Evolutionary conservation across 169 alveolate species (phyloP).

Genomic region (Plasmodium gallinaceum): DNA sequence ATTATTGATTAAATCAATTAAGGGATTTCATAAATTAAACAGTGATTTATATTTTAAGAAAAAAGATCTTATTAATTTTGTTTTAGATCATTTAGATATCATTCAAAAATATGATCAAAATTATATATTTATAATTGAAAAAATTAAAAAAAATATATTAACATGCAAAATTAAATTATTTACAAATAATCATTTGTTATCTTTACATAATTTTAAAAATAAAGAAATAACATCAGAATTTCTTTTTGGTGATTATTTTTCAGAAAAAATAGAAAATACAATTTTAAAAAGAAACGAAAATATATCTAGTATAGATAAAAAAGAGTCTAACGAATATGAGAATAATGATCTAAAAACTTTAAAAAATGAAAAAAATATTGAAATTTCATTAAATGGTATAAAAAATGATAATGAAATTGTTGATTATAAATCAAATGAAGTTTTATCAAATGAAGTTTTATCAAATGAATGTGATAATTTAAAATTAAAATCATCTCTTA

Average conservation of each 20-base stretch:
- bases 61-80: constrained; percentile 26
- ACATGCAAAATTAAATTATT: constrained; percentile 15
- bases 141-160: constrained; percentile 15
- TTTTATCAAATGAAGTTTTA: not conserved
- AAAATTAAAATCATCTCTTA: not conserved
- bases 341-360: no score
- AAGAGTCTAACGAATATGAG: no score
- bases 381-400: no score
- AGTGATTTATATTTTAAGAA: constrained; percentile 14
- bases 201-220: not conserved
- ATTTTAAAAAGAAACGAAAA: no score
- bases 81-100: constrained; percentile 18
- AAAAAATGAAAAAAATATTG: no score
- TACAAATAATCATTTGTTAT: not conserved
- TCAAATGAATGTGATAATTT: not conserved
- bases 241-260: no score
- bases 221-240: not conserved
- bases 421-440: not conserved
- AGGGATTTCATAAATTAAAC: not conserved
- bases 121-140: not conserved
- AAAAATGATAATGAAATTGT: no score
- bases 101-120: constrained; percentile 24
- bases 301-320: no score
- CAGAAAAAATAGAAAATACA: no score
- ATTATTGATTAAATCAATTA: not conserved